Base-by-base conservation (phyloP, 2,329 filamentous ascomycete genomes). In the Pseudocercospora musae region DNA sequence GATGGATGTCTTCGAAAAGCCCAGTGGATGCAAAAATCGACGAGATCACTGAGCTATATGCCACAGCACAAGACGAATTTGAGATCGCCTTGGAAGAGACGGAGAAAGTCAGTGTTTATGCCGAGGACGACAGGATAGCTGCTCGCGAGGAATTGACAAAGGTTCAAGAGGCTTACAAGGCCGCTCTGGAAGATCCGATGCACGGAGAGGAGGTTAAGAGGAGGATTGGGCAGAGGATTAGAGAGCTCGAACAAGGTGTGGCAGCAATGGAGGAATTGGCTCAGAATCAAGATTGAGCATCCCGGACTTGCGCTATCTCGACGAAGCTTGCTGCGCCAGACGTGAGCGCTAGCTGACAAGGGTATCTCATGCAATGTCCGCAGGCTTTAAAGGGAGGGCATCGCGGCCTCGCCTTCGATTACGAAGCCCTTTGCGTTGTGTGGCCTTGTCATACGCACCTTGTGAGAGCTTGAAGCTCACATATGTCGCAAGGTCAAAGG, bases 81-180 rank as follows among this genome's bases (percentile, higher is more conserved):
- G 80, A 84, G 60, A 82, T 82, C 31, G 81, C 81, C 29, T 75
- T 77, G 59, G 81, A 84, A 63, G 81, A 82, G 69, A 82, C 80
- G 18, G 77, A 80, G 65, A 84, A 82, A 73, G 80, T 81, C 61
- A 82, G 81, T 10, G 79, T 84, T 31, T 85, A 85, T 71, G 84
- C 84, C 1, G 76, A 79, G 18, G 82, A 82, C 25, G 83, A 85
- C 64, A 75, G 84, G 4, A 79, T 78, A 18, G 82, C 82, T 23
- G 82, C 83, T 31, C 70, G 80, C 10, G 82, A 84, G 69, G 83
- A 84, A 66, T 68, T 86, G 59, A 77, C 78, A 44, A 78, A 75
- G 64, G 74, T 85, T 58, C 74, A 83, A 63, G 76, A 78, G 55
- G 80, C 77, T 10, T 85, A 81, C 62, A 73, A 75, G 37, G 72